phyloP scores from a whole-genome alignment of 1,284 basidiomycete species.

The Leccinum laetum region DNA sequence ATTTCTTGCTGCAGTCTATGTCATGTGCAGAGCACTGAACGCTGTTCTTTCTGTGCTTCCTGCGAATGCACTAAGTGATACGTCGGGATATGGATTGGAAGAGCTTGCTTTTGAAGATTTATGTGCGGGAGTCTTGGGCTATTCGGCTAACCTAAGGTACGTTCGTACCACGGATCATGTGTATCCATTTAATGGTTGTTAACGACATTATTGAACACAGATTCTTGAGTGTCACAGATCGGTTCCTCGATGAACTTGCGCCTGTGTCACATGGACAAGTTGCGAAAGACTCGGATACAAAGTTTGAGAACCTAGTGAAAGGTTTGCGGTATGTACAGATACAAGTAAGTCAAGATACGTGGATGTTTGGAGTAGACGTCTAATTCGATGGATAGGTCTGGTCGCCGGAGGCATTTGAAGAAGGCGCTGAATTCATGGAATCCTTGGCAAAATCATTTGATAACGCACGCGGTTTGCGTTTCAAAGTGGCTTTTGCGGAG shows the following conservation, averaged over 20 bases:
- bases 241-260: conserved; percentile 77
- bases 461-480: conserved; percentile 79
- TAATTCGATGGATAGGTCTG: conserved; percentile 62
- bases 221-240: conserved; percentile 86
- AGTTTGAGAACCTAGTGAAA: conserved; percentile 80
- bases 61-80: conserved; percentile 76
- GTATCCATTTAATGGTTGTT: background rate
- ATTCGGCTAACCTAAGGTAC: conserved; percentile 77
- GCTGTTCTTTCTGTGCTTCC: conserved; percentile 73
- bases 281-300: conserved; percentile 76
- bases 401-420: conserved; percentile 92
- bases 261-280: conserved; percentile 75
- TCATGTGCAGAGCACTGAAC: conserved; percentile 85
- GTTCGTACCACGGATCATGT: background rate
- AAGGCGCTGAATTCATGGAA: conserved; percentile 91
- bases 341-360: conserved; percentile 51
- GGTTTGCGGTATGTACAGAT: conserved; percentile 81
- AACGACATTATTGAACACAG: conserved; percentile 36
- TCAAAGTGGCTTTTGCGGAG: conserved; percentile 90
- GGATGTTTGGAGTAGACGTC: conserved; percentile 2
- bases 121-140: conserved; percentile 81
- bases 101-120: conserved; percentile 86
- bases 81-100: conserved; percentile 77
- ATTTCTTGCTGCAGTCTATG: conserved; percentile 79
- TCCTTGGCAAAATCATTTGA: conserved; percentile 82